Evolutionary conservation across 1,284 basidiomycete species (phyloP), one percentile per base, ranked within the genome.

Genomic region (Trametes pubescens): DNA sequence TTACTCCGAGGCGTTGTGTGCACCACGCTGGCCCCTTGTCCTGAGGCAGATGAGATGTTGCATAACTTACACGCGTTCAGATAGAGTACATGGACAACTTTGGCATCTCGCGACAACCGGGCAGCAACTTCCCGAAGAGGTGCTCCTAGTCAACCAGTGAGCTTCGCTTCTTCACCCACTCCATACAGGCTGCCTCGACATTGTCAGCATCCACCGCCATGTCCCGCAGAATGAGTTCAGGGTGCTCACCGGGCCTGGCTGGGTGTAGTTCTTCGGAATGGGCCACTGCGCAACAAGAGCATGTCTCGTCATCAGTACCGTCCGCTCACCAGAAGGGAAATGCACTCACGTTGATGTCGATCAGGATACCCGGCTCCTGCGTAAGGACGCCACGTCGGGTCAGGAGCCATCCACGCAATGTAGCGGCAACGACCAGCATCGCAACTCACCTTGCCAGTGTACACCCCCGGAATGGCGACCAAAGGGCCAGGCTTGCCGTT

Each of bases 381-480:
- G 64, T 14, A 32, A 5, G 26, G 13, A 40, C 13, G 10, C 14
- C 14, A 14, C 1, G n/a, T 14, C 29, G 4, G 18, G 51, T 65
- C 47, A 70, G 65, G n/a, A 29, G 4, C 5, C n/a, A 18, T 6
- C 32, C 14, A 24, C 0, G 1, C 21, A 24, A 26, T 2, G 10
- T 2, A 2, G n/a, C 1, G 29, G 35, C 7, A 5, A 43, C 14
- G 8, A 26, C 14, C 2, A n/a, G 18, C 37, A 32, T 32, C 29
- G 29, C 8, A 16, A 58, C 43, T 22, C 64, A 69, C 55, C 54
- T 71, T 63, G 40, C 77, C 78, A 24, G 76, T 78, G 74, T 79
- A 79, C 18, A 75, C 76, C 40, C 77, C 78, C 4, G 77, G 77
- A 58, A 78, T 75, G 16, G 74, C 70, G 32, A 79, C 78, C 26